These are phyloP conservation scores for Rhodosporidiobolus sp. DNA, from an alignment of 768 basidiomycete species.

Conservation along the genomic window DNA sequence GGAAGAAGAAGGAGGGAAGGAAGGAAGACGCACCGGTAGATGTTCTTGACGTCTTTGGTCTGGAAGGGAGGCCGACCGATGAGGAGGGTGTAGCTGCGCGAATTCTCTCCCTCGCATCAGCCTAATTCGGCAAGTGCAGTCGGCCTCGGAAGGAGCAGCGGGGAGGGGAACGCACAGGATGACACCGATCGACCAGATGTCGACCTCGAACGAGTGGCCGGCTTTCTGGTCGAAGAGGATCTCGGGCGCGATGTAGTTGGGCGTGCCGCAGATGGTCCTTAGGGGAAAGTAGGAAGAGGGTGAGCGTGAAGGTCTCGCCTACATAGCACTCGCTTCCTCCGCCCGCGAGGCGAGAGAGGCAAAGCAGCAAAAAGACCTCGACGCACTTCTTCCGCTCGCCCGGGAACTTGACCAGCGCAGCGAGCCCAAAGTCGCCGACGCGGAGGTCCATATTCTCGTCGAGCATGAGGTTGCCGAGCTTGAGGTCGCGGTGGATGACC, in stretches of 20 bases:
- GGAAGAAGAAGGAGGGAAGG: conserved; percentile 42
- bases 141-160: no score
- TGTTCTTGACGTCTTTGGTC: conserved; percentile 93
- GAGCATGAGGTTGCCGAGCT: conserved; percentile 90
- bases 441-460: conserved; percentile 90
- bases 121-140: no score
- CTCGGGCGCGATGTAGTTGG: conserved; percentile 98
- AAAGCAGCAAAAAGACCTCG: neutral
- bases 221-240: conserved; percentile 92
- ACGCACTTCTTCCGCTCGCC: conserved; percentile 88
- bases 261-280: conserved; percentile 94
- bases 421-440: conserved; percentile 95
- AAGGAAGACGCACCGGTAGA: conserved; percentile 59
- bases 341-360: no score
- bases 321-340: no score
- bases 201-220: conserved; percentile 97
- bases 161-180: conserved; percentile 58
- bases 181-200: conserved; percentile 96
- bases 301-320: no score
- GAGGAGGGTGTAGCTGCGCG: conserved; percentile 75
- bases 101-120: no score
- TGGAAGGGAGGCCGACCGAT: conserved; percentile 97
- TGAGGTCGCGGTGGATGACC: conserved; percentile 96
- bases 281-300: neutral
- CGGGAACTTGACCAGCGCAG: conserved; percentile 91